Evolutionary conservation across 768 basidiomycete species (phyloP).

Genomic region (Panus rudis): DNA sequence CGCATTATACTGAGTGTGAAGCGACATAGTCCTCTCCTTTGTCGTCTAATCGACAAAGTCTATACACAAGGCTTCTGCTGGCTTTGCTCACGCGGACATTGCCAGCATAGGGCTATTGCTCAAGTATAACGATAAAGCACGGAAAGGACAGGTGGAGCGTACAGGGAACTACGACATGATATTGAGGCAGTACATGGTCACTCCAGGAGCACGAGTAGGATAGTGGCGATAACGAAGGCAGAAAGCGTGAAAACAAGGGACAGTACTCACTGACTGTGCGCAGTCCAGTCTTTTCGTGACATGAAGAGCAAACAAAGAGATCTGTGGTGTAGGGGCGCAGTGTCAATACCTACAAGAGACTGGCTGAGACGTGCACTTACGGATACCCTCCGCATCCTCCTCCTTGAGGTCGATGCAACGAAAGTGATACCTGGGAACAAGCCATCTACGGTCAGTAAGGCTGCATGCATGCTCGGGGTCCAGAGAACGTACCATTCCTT

Average conservation of each 20-base stretch:
- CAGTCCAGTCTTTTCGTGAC: conserved; percentile 55
- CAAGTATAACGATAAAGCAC: too few relatives aligned
- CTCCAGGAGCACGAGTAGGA: too few relatives aligned
- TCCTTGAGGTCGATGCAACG: conserved; percentile 60
- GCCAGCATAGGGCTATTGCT: too few relatives aligned
- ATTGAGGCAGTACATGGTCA: too few relatives aligned
- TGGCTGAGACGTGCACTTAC: conserved; percentile 38
- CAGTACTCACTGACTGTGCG: conserved; percentile 70
- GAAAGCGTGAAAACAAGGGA: neutral
- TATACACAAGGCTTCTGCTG: too few relatives aligned
- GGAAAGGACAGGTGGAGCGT: too few relatives aligned
- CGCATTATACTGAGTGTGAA: too few relatives aligned
- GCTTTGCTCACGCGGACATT: too few relatives aligned
- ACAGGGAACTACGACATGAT: too few relatives aligned
- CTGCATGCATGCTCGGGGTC: neutral
- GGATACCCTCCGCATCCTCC: conserved; percentile 67
- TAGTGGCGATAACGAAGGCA: neutral
- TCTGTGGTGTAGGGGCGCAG: conserved; percentile 29
- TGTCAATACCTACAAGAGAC: neutral
- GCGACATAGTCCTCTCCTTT: too few relatives aligned
- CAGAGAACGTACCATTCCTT: conserved; percentile 53
- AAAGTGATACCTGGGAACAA: conserved; percentile 68
- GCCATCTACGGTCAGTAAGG: neutral
- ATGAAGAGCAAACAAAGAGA: conserved; percentile 49
- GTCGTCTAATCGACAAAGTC: too few relatives aligned